Conservation (phyloP, 202 grass and related monocot genomes). For the Elaeis oleifera region DNA sequence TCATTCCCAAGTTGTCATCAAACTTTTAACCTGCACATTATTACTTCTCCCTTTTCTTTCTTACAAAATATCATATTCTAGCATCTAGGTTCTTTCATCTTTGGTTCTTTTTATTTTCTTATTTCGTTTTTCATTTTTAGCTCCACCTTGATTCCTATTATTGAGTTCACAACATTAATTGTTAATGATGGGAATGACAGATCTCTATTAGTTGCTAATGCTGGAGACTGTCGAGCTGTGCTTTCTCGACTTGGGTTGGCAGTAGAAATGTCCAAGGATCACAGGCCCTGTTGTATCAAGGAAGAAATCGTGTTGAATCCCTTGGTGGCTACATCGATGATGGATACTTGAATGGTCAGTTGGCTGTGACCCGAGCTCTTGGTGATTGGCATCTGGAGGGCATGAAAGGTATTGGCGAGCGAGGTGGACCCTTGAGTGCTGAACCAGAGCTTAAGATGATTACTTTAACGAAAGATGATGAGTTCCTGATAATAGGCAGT, state of each 20-base stretch:
- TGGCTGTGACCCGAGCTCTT: slow-evolving; percentile 67
- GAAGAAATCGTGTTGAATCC: slow-evolving; percentile 58
- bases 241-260: slow-evolving; percentile 54
- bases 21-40: too few relatives aligned
- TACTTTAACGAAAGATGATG: slow-evolving; percentile 59
- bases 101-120: not conserved
- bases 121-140: not conserved
- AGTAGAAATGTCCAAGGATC: slow-evolving; percentile 81
- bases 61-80: not conserved
- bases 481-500: slow-evolving; percentile 85
- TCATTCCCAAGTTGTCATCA: too few relatives aligned
- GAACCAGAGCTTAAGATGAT: slow-evolving; percentile 83
- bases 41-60: not conserved
- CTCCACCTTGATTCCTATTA: not conserved
- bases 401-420: slow-evolving; percentile 46
- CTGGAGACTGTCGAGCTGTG: slow-evolving; percentile 83
- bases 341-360: slow-evolving; percentile 63
- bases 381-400: slow-evolving; percentile 87
- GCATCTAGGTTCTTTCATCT: too few relatives aligned
- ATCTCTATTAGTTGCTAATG: slow-evolving; percentile 83
- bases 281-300: slow-evolving; percentile 52
- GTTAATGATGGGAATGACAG: slow-evolving; percentile 19
- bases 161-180: not conserved
- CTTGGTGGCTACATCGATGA: slow-evolving; percentile 72
- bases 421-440: slow-evolving; percentile 49